Evolutionary conservation across 163 green algal genomes (phyloP).

Genomic region (Scenedesmus sp.): DNA sequence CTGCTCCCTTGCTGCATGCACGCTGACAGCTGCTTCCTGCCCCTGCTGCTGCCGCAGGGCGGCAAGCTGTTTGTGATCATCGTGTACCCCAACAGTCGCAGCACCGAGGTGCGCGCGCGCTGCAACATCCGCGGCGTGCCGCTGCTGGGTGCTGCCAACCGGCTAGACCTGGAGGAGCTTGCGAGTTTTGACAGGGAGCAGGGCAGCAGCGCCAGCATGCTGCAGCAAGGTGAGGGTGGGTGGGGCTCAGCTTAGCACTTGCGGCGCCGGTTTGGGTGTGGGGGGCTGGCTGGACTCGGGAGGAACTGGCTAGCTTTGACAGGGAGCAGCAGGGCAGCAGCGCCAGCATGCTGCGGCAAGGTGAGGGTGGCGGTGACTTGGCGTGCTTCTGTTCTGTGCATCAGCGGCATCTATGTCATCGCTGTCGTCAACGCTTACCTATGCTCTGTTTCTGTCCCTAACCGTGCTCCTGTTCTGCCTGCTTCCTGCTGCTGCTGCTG

Average conservation of each 20-base stretch:
- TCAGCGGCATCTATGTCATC: too few relatives aligned
- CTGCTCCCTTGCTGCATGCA: too few relatives aligned
- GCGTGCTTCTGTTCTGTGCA: too few relatives aligned
- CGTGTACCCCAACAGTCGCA: constrained; percentile 64
- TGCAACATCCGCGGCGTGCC: constrained; percentile 71
- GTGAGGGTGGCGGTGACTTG: too few relatives aligned
- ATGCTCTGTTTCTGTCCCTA: too few relatives aligned
- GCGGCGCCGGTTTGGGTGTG: neutral
- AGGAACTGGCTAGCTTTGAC: too few relatives aligned
- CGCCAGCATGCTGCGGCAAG: too few relatives aligned
- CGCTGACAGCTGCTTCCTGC: neutral
- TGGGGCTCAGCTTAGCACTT: neutral
- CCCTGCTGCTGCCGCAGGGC: constrained; percentile 12
- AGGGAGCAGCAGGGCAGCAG: too few relatives aligned
- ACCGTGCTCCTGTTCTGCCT: too few relatives aligned
- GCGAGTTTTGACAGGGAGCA: constrained; percentile 68
- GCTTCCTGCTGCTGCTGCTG: neutral
- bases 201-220: constrained; percentile 50
- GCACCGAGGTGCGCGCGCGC: constrained; percentile 73
- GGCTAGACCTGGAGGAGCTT: constrained; percentile 85
- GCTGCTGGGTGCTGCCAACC: constrained; percentile 78
- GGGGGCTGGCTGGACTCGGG: neutral
- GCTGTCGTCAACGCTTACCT: too few relatives aligned
- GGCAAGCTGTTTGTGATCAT: constrained; percentile 41
- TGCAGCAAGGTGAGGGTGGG: constrained; percentile 48